Base-by-base conservation (phyloP, 2,329 filamentous ascomycete genomes). In the Aspergillus fructus region DNA sequence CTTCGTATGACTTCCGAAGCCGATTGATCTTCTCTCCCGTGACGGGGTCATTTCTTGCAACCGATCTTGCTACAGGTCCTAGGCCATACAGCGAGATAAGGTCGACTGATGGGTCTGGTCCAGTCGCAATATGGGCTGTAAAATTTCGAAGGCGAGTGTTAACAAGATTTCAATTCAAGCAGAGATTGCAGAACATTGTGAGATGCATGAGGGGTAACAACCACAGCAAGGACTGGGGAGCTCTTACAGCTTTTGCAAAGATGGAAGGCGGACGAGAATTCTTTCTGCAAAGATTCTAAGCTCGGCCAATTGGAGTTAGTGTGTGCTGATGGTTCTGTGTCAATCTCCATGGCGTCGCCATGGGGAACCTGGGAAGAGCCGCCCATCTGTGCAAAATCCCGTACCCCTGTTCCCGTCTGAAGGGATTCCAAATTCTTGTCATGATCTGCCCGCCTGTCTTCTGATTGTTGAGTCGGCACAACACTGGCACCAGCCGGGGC, bases 11-110 rank as follows among this genome's bases (percentile, higher is more conserved):
- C 62, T 81, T 81, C 59, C 85, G 78, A 42, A 88, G 76, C 68
- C 84, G 83, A 72, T 87, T 87, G 60, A 81, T 80, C 74, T 88
- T 88, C 67, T 86, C 84, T 59, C 85, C 85, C n/a, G 84, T 86
- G 19, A 78, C 71, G 15, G 84, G 83, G 68, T 88, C 83, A 49
- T 76, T 79, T 53, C 85, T 77, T 58, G 82, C 83, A 61, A 88
- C 84, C 53, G 80, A 84, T 63, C 78, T 78, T 59, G 84, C 82
- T 54, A 87, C 76, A 37, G 76, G 71, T 61, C 81, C 77, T 59
- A 88, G 73, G 54, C 79, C 78, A 73, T 86, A 88, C 56, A 86
- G 76, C 51, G 79, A 78, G 59, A 88, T 78, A 57, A 88, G 74
- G 73, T 88, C 82, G 66, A 85, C 76, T 60, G 80, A 78, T 51